Evolutionary conservation across 768 basidiomycete species (phyloP).

Genomic region (Lactarius hengduanensis): DNA sequence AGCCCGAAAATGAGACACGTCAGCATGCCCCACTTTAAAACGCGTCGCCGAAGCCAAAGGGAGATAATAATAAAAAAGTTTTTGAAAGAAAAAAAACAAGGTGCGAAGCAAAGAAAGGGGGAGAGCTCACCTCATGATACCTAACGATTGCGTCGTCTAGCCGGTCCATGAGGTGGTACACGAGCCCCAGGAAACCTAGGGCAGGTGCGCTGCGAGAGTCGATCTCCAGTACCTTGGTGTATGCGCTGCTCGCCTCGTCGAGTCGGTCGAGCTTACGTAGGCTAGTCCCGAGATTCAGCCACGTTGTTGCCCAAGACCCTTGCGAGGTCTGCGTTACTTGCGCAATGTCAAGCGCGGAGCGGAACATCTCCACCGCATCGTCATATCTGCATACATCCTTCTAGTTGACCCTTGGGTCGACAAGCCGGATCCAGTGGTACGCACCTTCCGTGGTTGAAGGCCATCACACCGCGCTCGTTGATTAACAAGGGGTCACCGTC

Average conservation of each 20-base stretch:
- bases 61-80: neutral
- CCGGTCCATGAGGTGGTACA: constrained; percentile 72
- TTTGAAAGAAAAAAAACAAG: neutral
- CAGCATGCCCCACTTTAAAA: constrained; percentile 10
- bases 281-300: constrained; percentile 90
- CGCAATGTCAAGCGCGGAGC: constrained; percentile 74
- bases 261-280: constrained; percentile 64
- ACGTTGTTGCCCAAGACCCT: constrained; percentile 84
- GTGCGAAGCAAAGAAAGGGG: neutral
- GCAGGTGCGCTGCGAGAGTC: constrained; percentile 83
- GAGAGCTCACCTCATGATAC: constrained; percentile 79
- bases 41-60: constrained; percentile 8
- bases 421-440: constrained; percentile 31
- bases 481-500: constrained; percentile 84
- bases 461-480: constrained; percentile 93
- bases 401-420: neutral
- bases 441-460: constrained; percentile 82
- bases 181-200: constrained; percentile 86
- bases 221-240: constrained; percentile 78
- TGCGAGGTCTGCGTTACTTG: constrained; percentile 83
- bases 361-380: constrained; percentile 67
- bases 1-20: constrained; percentile 1
- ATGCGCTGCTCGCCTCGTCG: constrained; percentile 69
- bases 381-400: constrained; percentile 54
- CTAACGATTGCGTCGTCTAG: constrained; percentile 80